Base-by-base conservation (phyloP, 495 filamentous ascomycete genomes). In the Aspergillus homomorphus region DNA sequence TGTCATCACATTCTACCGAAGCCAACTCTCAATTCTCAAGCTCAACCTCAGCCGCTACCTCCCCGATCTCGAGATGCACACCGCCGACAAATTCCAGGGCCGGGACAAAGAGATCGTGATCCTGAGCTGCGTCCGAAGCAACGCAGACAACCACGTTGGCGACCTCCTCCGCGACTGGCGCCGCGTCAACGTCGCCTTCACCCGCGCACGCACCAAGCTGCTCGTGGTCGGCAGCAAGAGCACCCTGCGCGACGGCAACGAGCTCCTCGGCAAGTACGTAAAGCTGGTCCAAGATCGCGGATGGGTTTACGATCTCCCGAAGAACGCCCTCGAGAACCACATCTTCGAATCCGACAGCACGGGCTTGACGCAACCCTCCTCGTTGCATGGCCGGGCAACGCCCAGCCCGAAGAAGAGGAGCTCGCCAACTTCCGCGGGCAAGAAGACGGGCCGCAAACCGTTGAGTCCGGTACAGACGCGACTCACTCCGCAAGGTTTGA, bases 1-100 rank as follows among this genome's bases (percentile, higher is more conserved):
- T n/a, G 87, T 98, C 62, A 96, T 98, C 69, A 96, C 94, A n/a
- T 90, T 96, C 69, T 98, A 98, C 75, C 89, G 93, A 61, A 92
- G 89, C 28, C 94, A 98, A 69, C 87, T 98, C 0, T 78, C 82
- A 0, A 69, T 87, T 14, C 75, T 88, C 15, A 78, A 79, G 48
- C 84, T 85, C 33, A 77, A 72, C 22, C 72, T 85, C 48, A 78
- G 81, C 22, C 77, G 70, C 45, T 65, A 76, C 59, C 61, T 73
- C 3, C 72, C 81, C 8, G 82, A 77, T 1, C 84, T 98, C 14
- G 94, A 98, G 71, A 90, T 97, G 83, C 91, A 97, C 72, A 97
- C 94, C 0, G 90, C 94, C 5, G 94, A 98, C 66, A 90, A 91
- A 53, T 98, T 96, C 72, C 94, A 98, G 70, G 94, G 94, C 5